Conservation (phyloP, 495 filamentous ascomycete species). For the Aspergillus conjunctus region DNA sequence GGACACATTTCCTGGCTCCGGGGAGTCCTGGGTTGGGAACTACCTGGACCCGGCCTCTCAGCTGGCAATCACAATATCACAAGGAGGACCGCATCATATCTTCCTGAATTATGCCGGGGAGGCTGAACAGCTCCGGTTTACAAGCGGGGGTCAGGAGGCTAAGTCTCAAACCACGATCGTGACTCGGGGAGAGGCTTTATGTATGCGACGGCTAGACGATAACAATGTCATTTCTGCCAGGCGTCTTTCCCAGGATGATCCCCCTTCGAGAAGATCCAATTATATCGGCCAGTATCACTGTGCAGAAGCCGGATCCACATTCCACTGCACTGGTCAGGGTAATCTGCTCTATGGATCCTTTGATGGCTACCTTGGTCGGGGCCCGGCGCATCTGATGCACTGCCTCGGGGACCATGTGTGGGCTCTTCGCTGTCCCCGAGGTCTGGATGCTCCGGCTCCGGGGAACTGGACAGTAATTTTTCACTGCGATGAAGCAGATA, state of each 20-base stretch:
- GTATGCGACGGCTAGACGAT: slow-evolving; percentile 29
- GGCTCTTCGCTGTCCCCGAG: slow-evolving; percentile 33
- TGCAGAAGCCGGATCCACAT: slow-evolving; percentile 33
- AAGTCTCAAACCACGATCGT: slow-evolving; percentile 16
- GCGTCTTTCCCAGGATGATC: slow-evolving; percentile 23
- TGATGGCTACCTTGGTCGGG: slow-evolving; percentile 35
- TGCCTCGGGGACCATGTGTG: slow-evolving; percentile 38
- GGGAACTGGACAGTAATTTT: slow-evolving; percentile 40
- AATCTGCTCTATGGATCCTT: slow-evolving; percentile 36
- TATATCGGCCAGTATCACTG: slow-evolving; percentile 32
- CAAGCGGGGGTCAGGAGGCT: slow-evolving; percentile 10
- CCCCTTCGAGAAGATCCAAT: slow-evolving; percentile 5
- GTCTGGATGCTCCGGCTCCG: slow-evolving; percentile 36
- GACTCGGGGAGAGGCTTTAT: slow-evolving; percentile 25
- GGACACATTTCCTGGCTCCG: slow-evolving; percentile 1
- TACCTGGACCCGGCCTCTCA: slow-evolving; percentile 36
- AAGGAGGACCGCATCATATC: slow-evolving; percentile 24
- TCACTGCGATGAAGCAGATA: slow-evolving; percentile 25
- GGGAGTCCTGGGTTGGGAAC: slow-evolving; percentile 25
- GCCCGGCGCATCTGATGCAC: slow-evolving; percentile 27
- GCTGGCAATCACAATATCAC: slow-evolving; percentile 25
- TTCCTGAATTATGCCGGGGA: slow-evolving; percentile 23
- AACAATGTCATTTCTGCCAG: slow-evolving; percentile 30
- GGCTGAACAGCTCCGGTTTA: slow-evolving; percentile 1
- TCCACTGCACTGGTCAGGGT: slow-evolving; percentile 31